Percentiles rank a stretch among this genome's conserved stretches.
Evolutionary conservation across 495 filamentous ascomycete species (phyloP).

Genomic region (Podospora conica): DNA sequence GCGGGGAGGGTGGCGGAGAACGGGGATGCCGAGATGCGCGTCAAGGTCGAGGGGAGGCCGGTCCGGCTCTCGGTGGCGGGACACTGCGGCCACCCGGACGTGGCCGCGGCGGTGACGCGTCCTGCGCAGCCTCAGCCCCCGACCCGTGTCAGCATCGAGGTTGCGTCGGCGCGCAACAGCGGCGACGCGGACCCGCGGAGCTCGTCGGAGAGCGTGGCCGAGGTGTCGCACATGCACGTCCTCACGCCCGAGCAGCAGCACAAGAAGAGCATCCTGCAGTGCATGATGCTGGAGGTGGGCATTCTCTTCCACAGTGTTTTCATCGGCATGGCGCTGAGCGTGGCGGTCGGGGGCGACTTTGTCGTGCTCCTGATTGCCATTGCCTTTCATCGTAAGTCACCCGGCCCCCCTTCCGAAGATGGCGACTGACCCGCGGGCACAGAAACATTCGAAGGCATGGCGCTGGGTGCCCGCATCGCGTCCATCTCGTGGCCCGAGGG

Average conservation of each 20-base stretch:
- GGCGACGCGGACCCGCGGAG: neutral
- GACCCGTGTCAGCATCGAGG: slow-evolving; percentile 11
- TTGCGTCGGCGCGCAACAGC: neutral
- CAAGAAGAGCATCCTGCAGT: slow-evolving; percentile 64
- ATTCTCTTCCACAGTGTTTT: slow-evolving; percentile 84
- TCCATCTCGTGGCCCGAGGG: slow-evolving; percentile 49
- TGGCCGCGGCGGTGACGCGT: slow-evolving; percentile 13
- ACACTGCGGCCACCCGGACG: slow-evolving; percentile 10
- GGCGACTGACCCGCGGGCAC: neutral
- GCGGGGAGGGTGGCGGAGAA: neutral
- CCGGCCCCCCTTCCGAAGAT: neutral
- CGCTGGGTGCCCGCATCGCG: slow-evolving; percentile 67
- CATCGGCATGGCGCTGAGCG: slow-evolving; percentile 80
- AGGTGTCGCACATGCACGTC: slow-evolving; percentile 13
- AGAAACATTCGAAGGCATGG: slow-evolving; percentile 66
- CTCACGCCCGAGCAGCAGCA: slow-evolving; percentile 37
- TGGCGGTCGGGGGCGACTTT: slow-evolving; percentile 68
- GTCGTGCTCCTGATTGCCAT: slow-evolving; percentile 76
- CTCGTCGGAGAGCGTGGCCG: slow-evolving; percentile 19
- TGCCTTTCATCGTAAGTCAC: slow-evolving; percentile 56
- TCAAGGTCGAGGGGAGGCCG: neutral
- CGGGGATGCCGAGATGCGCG: neutral
- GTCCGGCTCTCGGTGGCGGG: slow-evolving; percentile 3
- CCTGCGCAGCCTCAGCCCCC: neutral
- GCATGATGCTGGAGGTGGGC: slow-evolving; percentile 72